Percentiles rank a stretch among this genome's conserved stretches.
phyloP scores from a whole-genome alignment of 2,329 filamentous ascomycete species.

The Trichoderma koningiopsis region DNA sequence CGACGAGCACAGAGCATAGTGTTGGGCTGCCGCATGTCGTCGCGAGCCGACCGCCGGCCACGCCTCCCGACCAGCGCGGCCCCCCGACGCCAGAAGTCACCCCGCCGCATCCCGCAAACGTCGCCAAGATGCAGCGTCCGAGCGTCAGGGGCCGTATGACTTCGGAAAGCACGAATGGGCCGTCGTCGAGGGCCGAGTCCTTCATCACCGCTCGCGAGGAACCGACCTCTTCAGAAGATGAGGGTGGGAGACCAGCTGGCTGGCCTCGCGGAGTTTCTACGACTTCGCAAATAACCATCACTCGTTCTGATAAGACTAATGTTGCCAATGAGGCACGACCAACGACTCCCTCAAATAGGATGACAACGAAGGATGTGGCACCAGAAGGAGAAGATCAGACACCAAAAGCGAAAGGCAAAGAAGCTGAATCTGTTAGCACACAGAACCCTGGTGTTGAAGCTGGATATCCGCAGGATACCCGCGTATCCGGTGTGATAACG shows the following conservation, averaged over 20 bases:
- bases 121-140: conserved; percentile 49
- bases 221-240: conserved; percentile 63
- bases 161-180: conserved; percentile 55
- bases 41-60: conserved; percentile 51
- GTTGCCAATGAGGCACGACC: conserved; percentile 32
- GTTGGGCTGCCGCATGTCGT: conserved; percentile 44
- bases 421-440: conserved; percentile 60
- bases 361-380: conserved; percentile 45
- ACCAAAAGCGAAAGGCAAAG: conserved; percentile 50
- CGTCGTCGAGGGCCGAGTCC: conserved; percentile 66
- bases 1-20: conserved; percentile 43
- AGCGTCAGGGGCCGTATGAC: conserved; percentile 50
- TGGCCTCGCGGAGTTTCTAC: conserved; percentile 44
- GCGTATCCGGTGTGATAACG: neutral
- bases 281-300: conserved; percentile 49
- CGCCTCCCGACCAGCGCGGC: conserved; percentile 66
- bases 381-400: conserved; percentile 45
- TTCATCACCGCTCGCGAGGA: conserved; percentile 72
- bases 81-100: conserved; percentile 77
- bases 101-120: conserved; percentile 58
- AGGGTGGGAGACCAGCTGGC: conserved; percentile 48
- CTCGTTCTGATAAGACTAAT: conserved; percentile 39
- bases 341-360: conserved; percentile 45
- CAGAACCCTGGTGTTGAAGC: conserved; percentile 54
- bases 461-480: neutral